Base-by-base conservation (phyloP, 2,329 filamentous ascomycete genomes). In the Pestalotiopsis sp. region DNA sequence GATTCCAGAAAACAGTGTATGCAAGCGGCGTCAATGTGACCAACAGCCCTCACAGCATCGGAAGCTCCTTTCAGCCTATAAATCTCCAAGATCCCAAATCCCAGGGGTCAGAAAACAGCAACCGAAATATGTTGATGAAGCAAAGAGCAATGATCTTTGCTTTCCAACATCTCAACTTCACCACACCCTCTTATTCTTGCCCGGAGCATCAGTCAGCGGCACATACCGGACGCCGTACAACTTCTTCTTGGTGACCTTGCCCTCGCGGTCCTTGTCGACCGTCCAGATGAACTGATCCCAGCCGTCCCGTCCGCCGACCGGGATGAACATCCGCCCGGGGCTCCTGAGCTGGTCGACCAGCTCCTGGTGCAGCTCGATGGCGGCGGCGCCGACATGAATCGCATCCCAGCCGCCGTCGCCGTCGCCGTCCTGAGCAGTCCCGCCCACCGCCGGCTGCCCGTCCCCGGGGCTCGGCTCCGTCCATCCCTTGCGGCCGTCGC, bases 311-410 rank as follows among this genome's bases (percentile, higher is more conserved):
- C 89, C 87, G 66, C 91, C 88, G 1, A 95, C 89, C 0, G 93
- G 93, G 12, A 96, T 92, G 77, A 96, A 95, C 81, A 96, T 86
- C 71, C 92, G 85, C 0, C 96, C 96, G 0, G 95, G 95, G 2
- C 87, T 82, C 71, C 89, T 90, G 72, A 99, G 82, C 82, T 98
- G 96, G 38, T 90, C 87, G 60, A 97, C 81, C 72, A 98, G 81
- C 69, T 88, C 87, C 20, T 87, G 77, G 77, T 97, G 95, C 67
- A 97, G 81, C 76, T 90, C 87, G 27, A 82, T 87, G 0, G 95
- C 95, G 7, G 94, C 93, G 0, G 96, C 96, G 0, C 96, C 96
- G 2, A 98, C 96, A 78, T 98, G 96, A 69, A 99, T 98, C 2
- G 93, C 95, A 85, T 98, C 94, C 85, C 95, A 99, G 0, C 90